These are phyloP conservation scores for Aspergillus heteromorphus DNA, from an alignment of 495 filamentous ascomycete species.

Conservation along the genomic window DNA sequence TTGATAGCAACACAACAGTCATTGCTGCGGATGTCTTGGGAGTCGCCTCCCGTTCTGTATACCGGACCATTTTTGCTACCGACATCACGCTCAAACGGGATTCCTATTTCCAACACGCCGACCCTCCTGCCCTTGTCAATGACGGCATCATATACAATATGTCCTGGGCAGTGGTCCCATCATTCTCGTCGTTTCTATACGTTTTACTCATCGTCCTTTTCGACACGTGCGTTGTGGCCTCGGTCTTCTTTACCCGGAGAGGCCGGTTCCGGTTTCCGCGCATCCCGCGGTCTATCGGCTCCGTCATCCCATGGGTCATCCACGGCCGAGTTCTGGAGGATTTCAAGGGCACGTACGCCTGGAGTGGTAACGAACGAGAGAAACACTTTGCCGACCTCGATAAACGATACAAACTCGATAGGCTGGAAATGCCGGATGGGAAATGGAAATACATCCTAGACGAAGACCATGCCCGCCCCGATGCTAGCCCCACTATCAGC, in stretches of 20 bases:
- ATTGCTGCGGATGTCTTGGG: neutral
- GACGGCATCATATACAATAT: neutral
- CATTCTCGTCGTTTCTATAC: neutral
- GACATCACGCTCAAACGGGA: conserved; percentile 4
- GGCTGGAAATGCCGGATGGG: neutral
- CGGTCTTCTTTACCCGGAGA: conserved; percentile 2
- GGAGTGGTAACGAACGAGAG: neutral
- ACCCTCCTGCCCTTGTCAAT: neutral
- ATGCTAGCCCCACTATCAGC: neutral
- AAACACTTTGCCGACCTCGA: neutral
- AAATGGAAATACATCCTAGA: conserved; percentile 1
- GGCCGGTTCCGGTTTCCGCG: conserved; percentile 2
- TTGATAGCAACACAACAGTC: neutral
- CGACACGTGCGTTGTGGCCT: neutral
- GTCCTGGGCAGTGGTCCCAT: neutral
- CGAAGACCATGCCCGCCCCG: neutral
- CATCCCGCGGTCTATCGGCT: conserved; percentile 4
- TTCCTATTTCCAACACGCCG: neutral
- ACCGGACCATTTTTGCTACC: neutral
- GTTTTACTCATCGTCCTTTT: conserved; percentile 1
- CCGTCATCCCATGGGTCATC: conserved; percentile 3
- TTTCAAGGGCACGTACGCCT: conserved; percentile 2
- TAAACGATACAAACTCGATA: conserved; percentile 1
- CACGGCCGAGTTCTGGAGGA: conserved; percentile 1
- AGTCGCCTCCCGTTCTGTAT: neutral